A percentile compares a stretch with the other conserved stretches of the same genome.
phyloP scores from a whole-genome alignment of 352 stramenopile species.

The Phytopythium oedochilum region DNA sequence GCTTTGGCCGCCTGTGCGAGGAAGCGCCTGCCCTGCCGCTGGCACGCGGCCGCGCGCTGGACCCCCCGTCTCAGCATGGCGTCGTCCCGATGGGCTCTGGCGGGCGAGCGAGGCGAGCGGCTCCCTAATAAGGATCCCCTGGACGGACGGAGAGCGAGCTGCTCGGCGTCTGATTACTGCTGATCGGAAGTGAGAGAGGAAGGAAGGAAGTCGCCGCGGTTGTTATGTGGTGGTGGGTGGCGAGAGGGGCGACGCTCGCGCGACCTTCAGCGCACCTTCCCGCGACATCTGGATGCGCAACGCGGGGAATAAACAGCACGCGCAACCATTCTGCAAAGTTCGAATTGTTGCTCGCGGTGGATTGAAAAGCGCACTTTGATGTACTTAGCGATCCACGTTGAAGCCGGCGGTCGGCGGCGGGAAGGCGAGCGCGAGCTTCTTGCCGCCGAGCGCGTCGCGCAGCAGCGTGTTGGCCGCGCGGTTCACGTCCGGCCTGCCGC shows the following conservation, averaged over 20 bases:
- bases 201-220: no score
- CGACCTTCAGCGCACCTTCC: conserved; percentile 5
- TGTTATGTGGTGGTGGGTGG: no score
- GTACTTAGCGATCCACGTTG: no score
- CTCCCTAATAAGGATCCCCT: no score
- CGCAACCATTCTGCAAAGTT: not conserved
- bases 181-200: no score
- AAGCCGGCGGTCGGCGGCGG: conserved; percentile 26
- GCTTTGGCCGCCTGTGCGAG: conserved; percentile 4
- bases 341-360: no score
- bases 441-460: conserved; percentile 74
- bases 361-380: no score
- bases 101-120: no score
- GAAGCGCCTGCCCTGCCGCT: not conserved
- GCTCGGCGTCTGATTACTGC: not conserved
- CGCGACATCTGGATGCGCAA: not conserved
- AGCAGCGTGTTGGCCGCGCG: conserved; percentile 68
- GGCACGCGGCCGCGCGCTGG: conserved; percentile 7
- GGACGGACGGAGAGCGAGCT: no score
- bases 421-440: conserved; percentile 80
- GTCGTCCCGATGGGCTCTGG: no score
- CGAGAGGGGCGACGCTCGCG: not conserved
- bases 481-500: conserved; percentile 72
- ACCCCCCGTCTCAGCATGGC: conserved; percentile 27
- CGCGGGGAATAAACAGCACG: not conserved